Conservation (phyloP, 1,284 basidiomycete species). For the Puccinia brachypodii region DNA sequence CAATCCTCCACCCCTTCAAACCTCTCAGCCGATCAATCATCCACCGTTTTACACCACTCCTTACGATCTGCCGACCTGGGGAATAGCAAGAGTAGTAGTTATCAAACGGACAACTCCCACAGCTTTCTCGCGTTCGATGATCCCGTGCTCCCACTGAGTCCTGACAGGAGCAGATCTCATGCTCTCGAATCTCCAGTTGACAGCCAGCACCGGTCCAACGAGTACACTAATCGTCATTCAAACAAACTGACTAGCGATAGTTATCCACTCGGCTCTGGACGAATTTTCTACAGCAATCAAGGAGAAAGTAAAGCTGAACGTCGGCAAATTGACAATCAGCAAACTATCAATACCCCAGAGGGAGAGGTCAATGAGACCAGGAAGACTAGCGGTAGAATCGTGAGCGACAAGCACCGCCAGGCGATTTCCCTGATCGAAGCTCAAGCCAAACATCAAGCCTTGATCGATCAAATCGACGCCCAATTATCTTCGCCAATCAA, state of each 20-base stretch:
- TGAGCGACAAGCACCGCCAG: not conserved
- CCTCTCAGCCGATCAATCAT: not conserved
- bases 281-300: not conserved
- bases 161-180: not conserved
- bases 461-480: conserved; percentile 24
- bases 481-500: conserved; percentile 21
- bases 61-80: not conserved
- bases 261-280: not conserved
- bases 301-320: not conserved
- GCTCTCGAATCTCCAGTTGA: not conserved
- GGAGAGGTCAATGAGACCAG: not conserved
- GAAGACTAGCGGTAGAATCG: not conserved
- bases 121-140: conserved; percentile 17
- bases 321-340: not conserved
- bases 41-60: not conserved
- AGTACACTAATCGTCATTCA: not conserved
- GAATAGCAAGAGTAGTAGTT: not conserved
- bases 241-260: not conserved
- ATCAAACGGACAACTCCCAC: not conserved
- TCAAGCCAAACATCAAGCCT: conserved; percentile 4
- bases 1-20: not conserved
- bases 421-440: conserved; percentile 4
- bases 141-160: not conserved
- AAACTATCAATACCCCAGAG: not conserved
- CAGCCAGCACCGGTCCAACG: not conserved